Percentiles rank a stretch among this genome's conserved stretches.
Conservation (phyloP, 306 rosid species). For the Malus fusca region DNA sequence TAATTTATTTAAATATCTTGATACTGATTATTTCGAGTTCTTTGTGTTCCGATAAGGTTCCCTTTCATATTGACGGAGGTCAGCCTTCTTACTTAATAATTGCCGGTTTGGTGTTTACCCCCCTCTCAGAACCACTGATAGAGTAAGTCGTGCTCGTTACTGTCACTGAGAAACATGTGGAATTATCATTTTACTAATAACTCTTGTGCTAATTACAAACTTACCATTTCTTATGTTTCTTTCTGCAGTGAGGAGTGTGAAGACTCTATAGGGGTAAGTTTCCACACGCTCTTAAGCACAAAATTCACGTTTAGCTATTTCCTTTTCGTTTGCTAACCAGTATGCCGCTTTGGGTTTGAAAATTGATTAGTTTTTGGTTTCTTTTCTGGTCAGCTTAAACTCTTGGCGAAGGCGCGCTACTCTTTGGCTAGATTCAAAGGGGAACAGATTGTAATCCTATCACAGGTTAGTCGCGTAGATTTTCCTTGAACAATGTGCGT, state of each 20-base stretch:
- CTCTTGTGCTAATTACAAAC: not conserved
- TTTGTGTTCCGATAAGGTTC: constrained; percentile 45
- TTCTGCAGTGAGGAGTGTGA: constrained; percentile 84
- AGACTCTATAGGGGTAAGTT: constrained; percentile 80
- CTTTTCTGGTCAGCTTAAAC: constrained; percentile 52
- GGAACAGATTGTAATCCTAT: constrained; percentile 86
- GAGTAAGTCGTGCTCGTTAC: constrained; percentile 50
- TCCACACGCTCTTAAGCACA: constrained; percentile 5
- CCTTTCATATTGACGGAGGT: constrained; percentile 75
- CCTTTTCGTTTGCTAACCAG: not conserved
- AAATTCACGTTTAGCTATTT: constrained; percentile 5
- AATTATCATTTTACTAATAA: not conserved
- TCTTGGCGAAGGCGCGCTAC: constrained; percentile 86
- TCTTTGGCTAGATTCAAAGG: constrained; percentile 81
- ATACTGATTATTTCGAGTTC: constrained; percentile 23
- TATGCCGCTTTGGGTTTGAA: constrained; percentile 1
- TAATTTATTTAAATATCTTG: not conserved
- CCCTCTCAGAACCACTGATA: constrained; percentile 88
- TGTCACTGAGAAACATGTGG: not conserved
- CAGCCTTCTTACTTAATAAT: constrained; percentile 88
- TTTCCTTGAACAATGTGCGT: constrained; percentile 13
- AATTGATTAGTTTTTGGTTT: not conserved
- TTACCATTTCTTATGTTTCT: constrained; percentile 1
- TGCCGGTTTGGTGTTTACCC: constrained; percentile 97
- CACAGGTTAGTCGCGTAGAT: constrained; percentile 60